Conservation (phyloP, 176 grass and related monocot genomes). For the Lolium perenne region DNA sequence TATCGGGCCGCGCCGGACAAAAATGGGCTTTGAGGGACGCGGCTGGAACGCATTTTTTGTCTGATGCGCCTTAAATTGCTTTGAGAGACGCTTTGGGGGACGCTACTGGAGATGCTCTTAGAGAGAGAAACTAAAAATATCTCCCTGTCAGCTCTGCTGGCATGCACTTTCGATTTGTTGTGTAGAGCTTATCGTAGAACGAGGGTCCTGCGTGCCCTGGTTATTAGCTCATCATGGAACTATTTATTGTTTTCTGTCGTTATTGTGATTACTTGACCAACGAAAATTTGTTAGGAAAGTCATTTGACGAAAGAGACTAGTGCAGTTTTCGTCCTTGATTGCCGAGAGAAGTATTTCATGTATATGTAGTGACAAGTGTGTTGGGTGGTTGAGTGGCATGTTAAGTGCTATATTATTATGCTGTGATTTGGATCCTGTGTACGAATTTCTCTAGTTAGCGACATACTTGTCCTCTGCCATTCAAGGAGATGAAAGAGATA, state of each 20-base stretch:
- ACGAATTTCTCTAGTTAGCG: not conserved
- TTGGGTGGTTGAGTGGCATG: not conserved
- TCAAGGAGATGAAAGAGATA: not conserved
- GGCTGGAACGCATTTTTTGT: no score
- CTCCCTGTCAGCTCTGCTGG: not conserved
- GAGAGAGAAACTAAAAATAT: not conserved
- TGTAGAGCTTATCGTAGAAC: not conserved
- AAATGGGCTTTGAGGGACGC: no score
- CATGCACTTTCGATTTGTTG: not conserved
- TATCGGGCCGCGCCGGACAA: no score
- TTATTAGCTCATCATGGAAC: slow-evolving; percentile 3
- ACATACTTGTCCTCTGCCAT: not conserved
- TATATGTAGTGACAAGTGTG: slow-evolving; percentile 17
- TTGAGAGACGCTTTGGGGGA: no score
- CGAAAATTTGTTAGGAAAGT: not conserved
- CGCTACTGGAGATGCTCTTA: no score
- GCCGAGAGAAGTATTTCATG: not conserved
- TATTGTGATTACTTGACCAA: not conserved
- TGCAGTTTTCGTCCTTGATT: not conserved
- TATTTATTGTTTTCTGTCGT: not conserved
- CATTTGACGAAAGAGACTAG: not conserved
- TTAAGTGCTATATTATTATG: not conserved
- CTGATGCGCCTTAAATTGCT: no score
- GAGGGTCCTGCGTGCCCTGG: not conserved
- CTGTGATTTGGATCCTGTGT: not conserved